A percentile compares a stretch with the other conserved stretches of the same genome.
Evolutionary conservation across 345 rosid species (phyloP).

Genomic region (Dimocarpus longan): DNA sequence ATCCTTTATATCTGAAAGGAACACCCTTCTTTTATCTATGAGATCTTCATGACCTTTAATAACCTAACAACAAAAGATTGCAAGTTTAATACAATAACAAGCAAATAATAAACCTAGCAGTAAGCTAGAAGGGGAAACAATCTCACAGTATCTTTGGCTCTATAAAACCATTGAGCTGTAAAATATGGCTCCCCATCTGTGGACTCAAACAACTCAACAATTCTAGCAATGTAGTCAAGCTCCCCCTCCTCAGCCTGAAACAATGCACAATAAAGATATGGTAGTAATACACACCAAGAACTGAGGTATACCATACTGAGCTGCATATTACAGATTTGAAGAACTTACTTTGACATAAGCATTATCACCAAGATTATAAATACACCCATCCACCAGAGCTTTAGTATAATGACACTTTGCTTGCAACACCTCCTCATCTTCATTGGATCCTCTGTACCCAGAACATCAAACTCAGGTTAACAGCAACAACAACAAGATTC

Average conservation of each 20-base stretch:
- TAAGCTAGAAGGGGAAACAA: neutral
- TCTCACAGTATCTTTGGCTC: slow-evolving; percentile 46
- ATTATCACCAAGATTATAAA: slow-evolving; percentile 33
- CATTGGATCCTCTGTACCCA: slow-evolving; percentile 11
- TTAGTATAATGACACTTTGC: slow-evolving; percentile 32
- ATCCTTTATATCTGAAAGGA: slow-evolving; percentile 42
- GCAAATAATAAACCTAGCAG: neutral
- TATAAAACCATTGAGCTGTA: slow-evolving; percentile 44
- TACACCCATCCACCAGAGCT: slow-evolving; percentile 35
- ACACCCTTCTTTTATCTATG: slow-evolving; percentile 35
- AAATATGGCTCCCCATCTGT: slow-evolving; percentile 27
- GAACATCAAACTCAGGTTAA: slow-evolving; percentile 3
- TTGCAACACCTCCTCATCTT: slow-evolving; percentile 19
- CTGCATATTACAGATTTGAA: neutral
- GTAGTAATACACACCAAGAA: neutral
- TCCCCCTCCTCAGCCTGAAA: slow-evolving; percentile 38
- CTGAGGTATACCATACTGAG: neutral
- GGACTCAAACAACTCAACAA: slow-evolving; percentile 38
- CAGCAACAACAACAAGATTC: neutral
- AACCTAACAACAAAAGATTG: slow-evolving; percentile 27
- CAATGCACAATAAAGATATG: neutral
- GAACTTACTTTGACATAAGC: slow-evolving; percentile 37
- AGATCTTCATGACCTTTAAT: slow-evolving; percentile 22
- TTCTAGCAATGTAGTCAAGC: slow-evolving; percentile 38
- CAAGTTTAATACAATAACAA: neutral